Evolutionary conservation across 495 filamentous ascomycete species (phyloP), one percentile per base, ranked within the genome.

Genomic region (Talaromyces trachyspermus): DNA sequence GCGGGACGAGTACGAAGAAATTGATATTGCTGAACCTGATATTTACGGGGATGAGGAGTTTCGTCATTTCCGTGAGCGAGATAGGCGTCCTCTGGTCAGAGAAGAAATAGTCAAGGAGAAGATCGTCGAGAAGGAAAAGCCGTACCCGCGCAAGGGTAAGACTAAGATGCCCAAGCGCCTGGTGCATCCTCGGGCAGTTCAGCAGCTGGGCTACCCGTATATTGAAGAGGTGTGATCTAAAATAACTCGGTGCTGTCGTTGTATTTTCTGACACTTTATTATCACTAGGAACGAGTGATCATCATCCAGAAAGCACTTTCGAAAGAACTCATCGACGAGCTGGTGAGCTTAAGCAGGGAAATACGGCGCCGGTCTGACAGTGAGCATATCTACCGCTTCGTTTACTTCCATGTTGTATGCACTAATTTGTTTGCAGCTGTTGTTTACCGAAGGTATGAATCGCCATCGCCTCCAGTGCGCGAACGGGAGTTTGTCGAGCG

Each of bases 321-420:
- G 10, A 90, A 92, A 50, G 80, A 88, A 22, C 86, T 94, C 51
- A 95, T 95, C 54, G 89, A 95, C 56, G 84, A 91, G 53, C 70
- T 95, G 46, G 84, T 95, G 52, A 82, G 77, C 50, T 68, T 88
- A 32, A 94, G 88, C 59, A 84, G 86, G 54, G 78, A 86, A 24
- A 84, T 73, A 53, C 61, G 55, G 37, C 57, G 60, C 23, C 61
- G 59, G 33, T 46, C 57, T 14, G 64, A 66, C 39, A 58, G 69
- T 67, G 53, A 48, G 62, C 17, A 39, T 30, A 54, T 53, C n/a
- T 50, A 50, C 5, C 63, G 57, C 32, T 56, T 55, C 15, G 55
- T 60, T 2, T 52, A 57, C 5, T 54, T 66, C 30, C 57, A 61
- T 7, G 48, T 68, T 17, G 61, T 24, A n/a, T n/a, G n/a, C n/a